Evolutionary conservation across 148 eudicot species (phyloP).

Genomic region (Vaccinium corymbosum): DNA sequence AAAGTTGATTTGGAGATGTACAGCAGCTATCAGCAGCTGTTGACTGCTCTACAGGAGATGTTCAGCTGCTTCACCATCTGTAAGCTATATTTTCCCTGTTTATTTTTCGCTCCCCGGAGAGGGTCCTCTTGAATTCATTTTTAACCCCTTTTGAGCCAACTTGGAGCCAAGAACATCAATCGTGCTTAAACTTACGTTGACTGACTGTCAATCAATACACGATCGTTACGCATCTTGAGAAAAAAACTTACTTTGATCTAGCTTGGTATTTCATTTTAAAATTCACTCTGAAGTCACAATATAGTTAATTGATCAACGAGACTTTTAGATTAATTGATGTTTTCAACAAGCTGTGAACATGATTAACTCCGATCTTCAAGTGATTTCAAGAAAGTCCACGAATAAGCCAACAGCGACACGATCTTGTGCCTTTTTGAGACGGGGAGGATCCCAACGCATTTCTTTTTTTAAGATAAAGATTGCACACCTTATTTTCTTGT

Average conservation of each 20-base stretch:
- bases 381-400: not conserved
- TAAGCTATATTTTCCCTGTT: slow-evolving; percentile 24
- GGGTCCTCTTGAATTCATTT: not conserved
- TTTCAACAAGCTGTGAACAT: not conserved
- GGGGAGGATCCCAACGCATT: not conserved
- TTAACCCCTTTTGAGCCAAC: not conserved
- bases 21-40: slow-evolving; percentile 52
- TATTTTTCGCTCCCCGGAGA: not conserved
- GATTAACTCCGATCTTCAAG: not conserved
- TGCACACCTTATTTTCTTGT: not conserved
- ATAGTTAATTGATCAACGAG: not conserved
- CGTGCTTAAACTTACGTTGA: not conserved
- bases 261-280: not conserved
- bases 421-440: not conserved
- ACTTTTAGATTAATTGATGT: not conserved
- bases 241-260: not conserved
- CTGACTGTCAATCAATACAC: not conserved
- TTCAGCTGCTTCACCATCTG: slow-evolving; percentile 67
- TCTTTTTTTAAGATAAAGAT: not conserved
- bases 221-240: not conserved
- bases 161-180: not conserved
- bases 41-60: slow-evolving; percentile 56
- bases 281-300: not conserved
- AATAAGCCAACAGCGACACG: not conserved
- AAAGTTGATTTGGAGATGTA: slow-evolving; percentile 74